Base-by-base conservation (phyloP, 164 flowering plant species). In the Nymphaea colorata region DNA sequence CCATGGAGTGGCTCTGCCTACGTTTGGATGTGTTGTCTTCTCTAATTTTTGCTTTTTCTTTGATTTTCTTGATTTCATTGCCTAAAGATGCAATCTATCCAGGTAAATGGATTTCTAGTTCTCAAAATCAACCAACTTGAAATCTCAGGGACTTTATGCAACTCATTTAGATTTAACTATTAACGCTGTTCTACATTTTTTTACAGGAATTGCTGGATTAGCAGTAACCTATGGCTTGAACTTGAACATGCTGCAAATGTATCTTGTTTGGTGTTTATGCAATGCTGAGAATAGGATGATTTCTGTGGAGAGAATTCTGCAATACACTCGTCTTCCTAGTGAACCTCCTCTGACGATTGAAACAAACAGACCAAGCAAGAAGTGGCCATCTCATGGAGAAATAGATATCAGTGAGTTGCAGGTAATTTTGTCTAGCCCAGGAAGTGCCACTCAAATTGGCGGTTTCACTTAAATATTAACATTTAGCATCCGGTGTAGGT, bases 241-340 rank as follows among this genome's bases (percentile, higher is more conserved):
- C 74, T 77, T 89, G 16, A 86, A 83, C 76, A 79, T 69, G 79
- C 15, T 83, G 69, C 89, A 86, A 81, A 79, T 76, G 12, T 70
- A 75, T 81, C 76, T 80, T 8, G 79, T 89, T 67, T 83, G 89
- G 91, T 78, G 71, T 64, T 79, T 87, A 57, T 86, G 93, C 77
- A 70, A 71, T 43, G 43, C 83, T 73, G 96, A 87, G 76, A 87
- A 85, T 73, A 84, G 73, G 62, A 89, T 89, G 44, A 84, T 89
- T 68, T 89, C 96, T 2, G 90, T 89, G 41, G 96, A 89, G 79
- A 79, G 96, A 74, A 79, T 89, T 55, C 72, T 87, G 68, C 96
- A 89, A 70, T 87, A 87, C 72, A 66, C 79, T 61, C 57, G 17
- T 36, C 76, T 87, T 43, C 83, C 85, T 2, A 82, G 85, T 70